Base-by-base conservation (phyloP, 441 rosid species). In the Erysimum cheiri region DNA sequence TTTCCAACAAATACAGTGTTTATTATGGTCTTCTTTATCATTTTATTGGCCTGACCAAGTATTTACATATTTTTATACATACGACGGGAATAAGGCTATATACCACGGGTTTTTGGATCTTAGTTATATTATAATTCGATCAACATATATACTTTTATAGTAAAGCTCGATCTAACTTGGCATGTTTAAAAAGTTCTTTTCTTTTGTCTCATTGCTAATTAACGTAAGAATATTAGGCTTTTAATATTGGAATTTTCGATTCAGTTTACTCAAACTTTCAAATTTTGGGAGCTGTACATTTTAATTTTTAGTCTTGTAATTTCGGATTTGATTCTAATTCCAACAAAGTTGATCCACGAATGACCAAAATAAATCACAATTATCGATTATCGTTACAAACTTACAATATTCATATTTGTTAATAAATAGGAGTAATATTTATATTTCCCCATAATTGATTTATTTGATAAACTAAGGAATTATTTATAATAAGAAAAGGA, bases 81-180 rank as follows among this genome's bases (percentile, higher is more conserved):
- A 19, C 14, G 13, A 52, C 41, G 54, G 54, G 29, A 40, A 19
- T 13, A 24, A 12, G 62, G 54, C 37, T 1, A 19, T 24, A 62
- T 49, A 55, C 26, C 50, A 46, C 12, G 52, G 33, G 33, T 5
- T 35, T 59, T 54, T 48, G 37, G 65, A 63, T 7, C 56, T 71
- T 14, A 22, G 4, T 39, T 41, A 10, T 22, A 31, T n/a, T n/a
- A n/a, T n/a, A n/a, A n/a, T n/a, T n/a, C n/a, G n/a, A n/a, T n/a
- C n/a, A n/a, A n/a, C n/a, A n/a, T n/a, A n/a, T n/a, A 5, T 6
- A 6, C n/a, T 39, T 10, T 40, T 22, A 12, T 26, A 37, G 2
- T 3, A 66, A 66, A 52, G 32, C 52, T 58, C 43, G 62, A 66
- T 73, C 77, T 66, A 73, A 31, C 36, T 72, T 57, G 36, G n/a